Percentiles rank a stretch among this genome's conserved stretches.
phyloP scores from a whole-genome alignment of 2,329 filamentous ascomycete genomes.

The Hypomyces rosellus region DNA sequence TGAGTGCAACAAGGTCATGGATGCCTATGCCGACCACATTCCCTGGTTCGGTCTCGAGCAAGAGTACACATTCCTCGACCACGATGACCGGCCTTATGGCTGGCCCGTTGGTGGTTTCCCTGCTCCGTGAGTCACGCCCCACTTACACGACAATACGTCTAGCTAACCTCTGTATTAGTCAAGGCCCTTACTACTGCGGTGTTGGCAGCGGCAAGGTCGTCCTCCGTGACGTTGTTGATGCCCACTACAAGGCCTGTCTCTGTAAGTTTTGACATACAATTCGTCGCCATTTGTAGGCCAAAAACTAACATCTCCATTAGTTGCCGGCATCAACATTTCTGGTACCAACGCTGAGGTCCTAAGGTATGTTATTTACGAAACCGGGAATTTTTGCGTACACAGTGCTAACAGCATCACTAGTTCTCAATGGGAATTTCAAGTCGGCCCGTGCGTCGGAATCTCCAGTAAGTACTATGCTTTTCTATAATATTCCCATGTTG shows the following conservation, averaged over 20 bases:
- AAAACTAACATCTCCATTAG: constrained; percentile 15
- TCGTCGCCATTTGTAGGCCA: background rate
- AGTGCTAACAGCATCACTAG: too few species aligned
- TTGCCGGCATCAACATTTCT: constrained; percentile 85
- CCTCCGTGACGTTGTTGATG: constrained; percentile 93
- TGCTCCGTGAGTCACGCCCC: constrained; percentile 48
- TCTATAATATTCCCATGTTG: background rate
- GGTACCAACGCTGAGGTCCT: constrained; percentile 99
- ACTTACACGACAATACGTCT: background rate
- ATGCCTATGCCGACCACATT: constrained; percentile 71
- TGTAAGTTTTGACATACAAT: constrained; percentile 34
- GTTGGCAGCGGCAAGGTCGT: constrained; percentile 95
- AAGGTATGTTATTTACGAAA: constrained; percentile 38
- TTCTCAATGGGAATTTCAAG: constrained; percentile 97
- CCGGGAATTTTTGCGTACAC: too few species aligned
- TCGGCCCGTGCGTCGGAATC: constrained; percentile 84
- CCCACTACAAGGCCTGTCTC: constrained; percentile 57
- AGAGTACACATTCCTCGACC: constrained; percentile 78
- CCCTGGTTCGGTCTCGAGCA: constrained; percentile 99
- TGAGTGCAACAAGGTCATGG: constrained; percentile 84
- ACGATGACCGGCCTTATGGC: constrained; percentile 83
- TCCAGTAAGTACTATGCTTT: constrained; percentile 50
- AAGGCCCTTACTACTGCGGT: constrained; percentile 62
- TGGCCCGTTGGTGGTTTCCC: constrained; percentile 67
- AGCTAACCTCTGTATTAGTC: constrained; percentile 19